A percentile compares a stretch with the other conserved stretches of the same genome.
These are phyloP conservation scores for Trichoderma sp. DNA, from an alignment of 2,329 filamentous ascomycete species.

Conservation along the genomic window DNA sequence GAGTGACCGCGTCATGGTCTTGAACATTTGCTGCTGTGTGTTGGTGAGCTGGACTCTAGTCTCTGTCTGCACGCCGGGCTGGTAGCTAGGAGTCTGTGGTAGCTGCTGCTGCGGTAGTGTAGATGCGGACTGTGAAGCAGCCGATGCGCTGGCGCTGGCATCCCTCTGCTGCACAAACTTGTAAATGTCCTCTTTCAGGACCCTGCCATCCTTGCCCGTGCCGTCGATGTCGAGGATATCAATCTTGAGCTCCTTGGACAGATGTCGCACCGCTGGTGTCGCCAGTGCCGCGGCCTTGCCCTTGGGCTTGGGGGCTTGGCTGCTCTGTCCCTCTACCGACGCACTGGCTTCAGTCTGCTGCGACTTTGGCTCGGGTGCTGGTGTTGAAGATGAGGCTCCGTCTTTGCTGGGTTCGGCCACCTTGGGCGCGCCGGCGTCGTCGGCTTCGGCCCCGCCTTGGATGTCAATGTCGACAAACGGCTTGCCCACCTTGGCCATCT, in stretches of 20 bases:
- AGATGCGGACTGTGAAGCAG: constrained; percentile 24
- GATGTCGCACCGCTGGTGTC: constrained; percentile 86
- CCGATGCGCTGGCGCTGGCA: constrained; percentile 29
- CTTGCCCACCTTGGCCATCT: constrained; percentile 94
- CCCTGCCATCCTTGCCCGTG: constrained; percentile 85
- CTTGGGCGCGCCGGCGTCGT: constrained; percentile 37
- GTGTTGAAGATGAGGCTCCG: constrained; percentile 27
- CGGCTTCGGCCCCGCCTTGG: constrained; percentile 64
- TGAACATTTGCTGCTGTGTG: constrained; percentile 93
- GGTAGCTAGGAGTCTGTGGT: constrained; percentile 4
- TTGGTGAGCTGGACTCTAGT: constrained; percentile 68
- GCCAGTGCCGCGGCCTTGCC: constrained; percentile 73
- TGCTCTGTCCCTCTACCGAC: neutral
- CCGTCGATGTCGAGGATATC: constrained; percentile 77
- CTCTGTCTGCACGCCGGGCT: constrained; percentile 59
- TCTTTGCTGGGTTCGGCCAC: constrained; percentile 33
- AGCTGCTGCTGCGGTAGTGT: neutral
- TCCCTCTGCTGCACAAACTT: constrained; percentile 61
- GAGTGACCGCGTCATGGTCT: constrained; percentile 89
- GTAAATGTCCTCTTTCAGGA: constrained; percentile 89
- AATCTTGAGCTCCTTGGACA: constrained; percentile 76
- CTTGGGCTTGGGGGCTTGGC: constrained; percentile 34
- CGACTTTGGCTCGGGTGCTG: constrained; percentile 24
- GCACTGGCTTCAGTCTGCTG: neutral
- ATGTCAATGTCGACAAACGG: constrained; percentile 95